phyloP scores from a whole-genome alignment of 2,329 filamentous ascomycete genomes.

The Ophiostoma novo-ulmi region DNA sequence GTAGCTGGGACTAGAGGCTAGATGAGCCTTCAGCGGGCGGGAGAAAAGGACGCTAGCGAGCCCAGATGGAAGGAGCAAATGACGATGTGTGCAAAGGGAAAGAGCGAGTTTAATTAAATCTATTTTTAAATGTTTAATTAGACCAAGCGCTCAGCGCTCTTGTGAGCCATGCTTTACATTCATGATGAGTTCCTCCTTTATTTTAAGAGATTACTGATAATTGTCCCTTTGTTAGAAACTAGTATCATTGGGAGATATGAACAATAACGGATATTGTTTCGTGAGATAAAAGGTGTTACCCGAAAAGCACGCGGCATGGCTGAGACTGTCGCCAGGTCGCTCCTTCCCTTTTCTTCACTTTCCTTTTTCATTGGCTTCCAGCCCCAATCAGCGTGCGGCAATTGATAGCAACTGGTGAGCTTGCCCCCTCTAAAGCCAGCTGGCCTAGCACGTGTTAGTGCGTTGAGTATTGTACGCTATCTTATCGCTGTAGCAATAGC shows the following conservation, averaged over 20 bases:
- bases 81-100: conserved; percentile 19
- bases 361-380: background rate
- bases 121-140: conserved; percentile 1
- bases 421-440: background rate
- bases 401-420: conserved; percentile 14
- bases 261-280: no score
- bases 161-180: no score
- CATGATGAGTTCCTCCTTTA: no score
- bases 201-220: no score
- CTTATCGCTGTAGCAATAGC: background rate
- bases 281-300: no score
- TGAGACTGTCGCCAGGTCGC: background rate
- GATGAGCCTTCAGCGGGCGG: conserved; percentile 6
- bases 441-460: conserved; percentile 19
- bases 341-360: background rate
- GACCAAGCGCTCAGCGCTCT: no score
- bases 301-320: background rate
- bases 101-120: background rate
- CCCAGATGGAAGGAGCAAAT: conserved; percentile 17
- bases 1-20: background rate
- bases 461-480: background rate
- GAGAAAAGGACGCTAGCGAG: conserved; percentile 21
- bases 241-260: no score
- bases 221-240: no score
- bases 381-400: conserved; percentile 22